These are phyloP conservation scores for Chaetomium strumarium DNA, from an alignment of 2,329 filamentous ascomycete genomes.

Conservation along the genomic window DNA sequence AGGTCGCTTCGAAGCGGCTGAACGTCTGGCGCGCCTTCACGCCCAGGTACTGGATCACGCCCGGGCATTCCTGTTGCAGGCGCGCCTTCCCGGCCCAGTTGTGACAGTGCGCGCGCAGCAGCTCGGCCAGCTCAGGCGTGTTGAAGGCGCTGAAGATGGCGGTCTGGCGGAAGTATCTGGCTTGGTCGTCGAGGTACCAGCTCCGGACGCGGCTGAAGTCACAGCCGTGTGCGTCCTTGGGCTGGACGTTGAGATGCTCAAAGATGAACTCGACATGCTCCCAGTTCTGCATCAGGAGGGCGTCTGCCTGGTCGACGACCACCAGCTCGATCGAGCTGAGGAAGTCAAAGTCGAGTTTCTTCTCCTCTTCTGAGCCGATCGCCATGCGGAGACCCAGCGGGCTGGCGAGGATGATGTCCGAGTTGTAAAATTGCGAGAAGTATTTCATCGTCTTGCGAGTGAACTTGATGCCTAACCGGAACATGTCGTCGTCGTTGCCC, in stretches of 20 bases:
- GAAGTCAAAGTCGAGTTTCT: constrained; percentile 74
- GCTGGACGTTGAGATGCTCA: constrained; percentile 83
- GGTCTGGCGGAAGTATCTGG: constrained; percentile 76
- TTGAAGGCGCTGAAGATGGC: constrained; percentile 76
- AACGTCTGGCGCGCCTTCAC: constrained; percentile 80
- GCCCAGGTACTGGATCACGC: constrained; percentile 67
- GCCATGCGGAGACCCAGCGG: constrained; percentile 85
- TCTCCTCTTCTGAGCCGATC: constrained; percentile 69
- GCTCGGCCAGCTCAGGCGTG: constrained; percentile 78
- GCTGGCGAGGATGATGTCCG: constrained; percentile 88
- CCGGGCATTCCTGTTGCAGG: constrained; percentile 61
- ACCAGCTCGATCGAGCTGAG: constrained; percentile 89
- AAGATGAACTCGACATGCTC: constrained; percentile 92
- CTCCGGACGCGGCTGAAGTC: constrained; percentile 85
- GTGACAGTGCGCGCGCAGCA: constrained; percentile 69
- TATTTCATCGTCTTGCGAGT: constrained; percentile 93
- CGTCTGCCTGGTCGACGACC: constrained; percentile 86
- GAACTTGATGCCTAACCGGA: constrained; percentile 92
- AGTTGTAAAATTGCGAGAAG: constrained; percentile 93
- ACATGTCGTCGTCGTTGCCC: constrained; percentile 96
- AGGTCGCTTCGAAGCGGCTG: constrained; percentile 70
- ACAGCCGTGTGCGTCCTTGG: constrained; percentile 82
- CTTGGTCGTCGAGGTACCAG: constrained; percentile 90
- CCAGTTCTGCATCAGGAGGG: constrained; percentile 97
- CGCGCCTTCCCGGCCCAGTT: constrained; percentile 79